Percentiles rank a stretch among this genome's conserved stretches.
Evolutionary conservation across 768 basidiomycete genomes (phyloP).

Genomic region (Tricholoma matsutake): DNA sequence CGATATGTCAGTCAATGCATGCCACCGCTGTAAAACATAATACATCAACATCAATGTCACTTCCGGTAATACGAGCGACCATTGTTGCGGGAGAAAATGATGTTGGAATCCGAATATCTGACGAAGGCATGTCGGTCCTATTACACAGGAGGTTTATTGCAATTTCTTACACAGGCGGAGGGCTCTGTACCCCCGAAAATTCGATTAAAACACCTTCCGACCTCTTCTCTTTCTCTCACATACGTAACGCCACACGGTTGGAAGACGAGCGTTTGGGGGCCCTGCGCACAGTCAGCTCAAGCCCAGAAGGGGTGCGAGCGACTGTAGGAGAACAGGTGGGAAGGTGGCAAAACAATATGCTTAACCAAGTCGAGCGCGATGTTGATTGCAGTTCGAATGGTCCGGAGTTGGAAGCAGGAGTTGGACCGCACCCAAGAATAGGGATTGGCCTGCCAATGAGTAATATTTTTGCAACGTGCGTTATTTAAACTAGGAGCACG

Average conservation of each 20-base stretch:
- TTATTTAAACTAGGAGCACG: conserved; percentile 8
- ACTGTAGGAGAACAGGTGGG: conserved; percentile 80
- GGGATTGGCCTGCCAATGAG: conserved; percentile 89
- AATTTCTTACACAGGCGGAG: conserved; percentile 53
- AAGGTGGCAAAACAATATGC: conserved; percentile 36
- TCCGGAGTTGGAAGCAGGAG: conserved; percentile 42
- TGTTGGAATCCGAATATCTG: conserved; percentile 83
- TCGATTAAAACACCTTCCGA: conserved; percentile 63
- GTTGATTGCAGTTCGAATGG: conserved; percentile 24
- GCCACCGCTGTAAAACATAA: conserved; percentile 58
- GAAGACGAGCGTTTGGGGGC: conserved; percentile 66
- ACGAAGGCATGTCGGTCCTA: conserved; percentile 56
- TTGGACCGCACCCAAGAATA: conserved; percentile 58
- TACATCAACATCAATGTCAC: conserved; percentile 28
- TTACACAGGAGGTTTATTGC: conserved; percentile 7
- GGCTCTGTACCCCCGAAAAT: conserved; percentile 49
- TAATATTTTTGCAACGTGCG: conserved; percentile 80
- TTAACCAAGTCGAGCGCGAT: conserved; percentile 18
- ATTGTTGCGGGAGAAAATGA: conserved; percentile 73
- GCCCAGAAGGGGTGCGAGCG: conserved; percentile 62
- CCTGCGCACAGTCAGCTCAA: conserved; percentile 58
- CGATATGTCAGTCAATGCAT: conserved; percentile 56
- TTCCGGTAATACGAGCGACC: conserved; percentile 71
- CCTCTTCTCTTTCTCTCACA: conserved; percentile 87
- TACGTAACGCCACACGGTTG: conserved; percentile 71